These are phyloP conservation scores for Breynia disticha DNA, from an alignment of 441 rosid genomes.

Conservation along the genomic window DNA sequence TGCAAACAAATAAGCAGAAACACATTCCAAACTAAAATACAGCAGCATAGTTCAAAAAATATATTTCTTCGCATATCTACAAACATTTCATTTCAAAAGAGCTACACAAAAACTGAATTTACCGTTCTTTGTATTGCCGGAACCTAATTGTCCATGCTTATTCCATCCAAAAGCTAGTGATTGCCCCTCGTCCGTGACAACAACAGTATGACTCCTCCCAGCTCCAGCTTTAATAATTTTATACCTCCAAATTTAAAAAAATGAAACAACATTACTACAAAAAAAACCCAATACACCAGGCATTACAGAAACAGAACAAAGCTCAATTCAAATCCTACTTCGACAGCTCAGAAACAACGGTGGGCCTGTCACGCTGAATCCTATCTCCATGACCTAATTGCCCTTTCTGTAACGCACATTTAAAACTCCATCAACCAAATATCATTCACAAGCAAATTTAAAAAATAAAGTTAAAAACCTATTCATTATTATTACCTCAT, in stretches of 20 bases:
- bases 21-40: conserved; percentile 5
- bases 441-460: too few relatives aligned
- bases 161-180: conserved; percentile 96
- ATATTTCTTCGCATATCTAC: too few relatives aligned
- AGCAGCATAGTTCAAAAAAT: too few relatives aligned
- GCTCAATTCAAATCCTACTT: conserved; percentile 38
- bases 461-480: too few relatives aligned
- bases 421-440: conserved; percentile 14
- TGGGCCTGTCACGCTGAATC: conserved; percentile 87
- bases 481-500: conserved; percentile 55
- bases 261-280: neutral
- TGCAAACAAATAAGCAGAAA: conserved; percentile 21
- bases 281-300: neutral
- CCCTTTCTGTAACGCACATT: conserved; percentile 63
- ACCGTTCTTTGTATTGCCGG: conserved; percentile 76
- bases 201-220: conserved; percentile 78
- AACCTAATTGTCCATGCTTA: conserved; percentile 92
- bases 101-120: conserved; percentile 12
- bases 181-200: conserved; percentile 67
- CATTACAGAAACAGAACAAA: neutral
- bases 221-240: conserved; percentile 63
- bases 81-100: neutral
- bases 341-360: conserved; percentile 79
- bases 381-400: conserved; percentile 93
- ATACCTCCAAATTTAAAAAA: conserved; percentile 42